A percentile compares a stretch with the other conserved stretches of the same genome.
Evolutionary conservation across 306 rosid species (phyloP).

Genomic region (Phaseolus lunatus): DNA sequence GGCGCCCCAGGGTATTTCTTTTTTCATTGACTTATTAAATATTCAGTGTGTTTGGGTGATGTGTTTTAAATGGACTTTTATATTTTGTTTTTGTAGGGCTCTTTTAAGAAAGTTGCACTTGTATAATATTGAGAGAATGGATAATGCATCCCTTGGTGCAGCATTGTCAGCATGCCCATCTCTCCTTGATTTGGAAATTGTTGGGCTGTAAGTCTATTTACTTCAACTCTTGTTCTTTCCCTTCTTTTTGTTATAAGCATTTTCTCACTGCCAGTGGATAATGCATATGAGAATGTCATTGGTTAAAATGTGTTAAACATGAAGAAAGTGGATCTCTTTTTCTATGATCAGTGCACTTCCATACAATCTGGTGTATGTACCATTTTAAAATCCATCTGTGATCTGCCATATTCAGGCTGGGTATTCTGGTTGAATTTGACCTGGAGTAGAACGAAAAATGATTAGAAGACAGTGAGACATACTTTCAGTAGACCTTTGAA

Average conservation of each 20-base stretch:
- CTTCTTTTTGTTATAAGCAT: constrained; percentile 38
- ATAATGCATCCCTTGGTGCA: constrained; percentile 74
- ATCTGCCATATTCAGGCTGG: constrained; percentile 17
- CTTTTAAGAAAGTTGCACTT: constrained; percentile 88
- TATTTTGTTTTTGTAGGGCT: constrained; percentile 58
- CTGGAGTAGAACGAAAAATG: neutral
- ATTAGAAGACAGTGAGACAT: neutral
- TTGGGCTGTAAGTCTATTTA: constrained; percentile 90
- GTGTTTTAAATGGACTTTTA: constrained; percentile 32
- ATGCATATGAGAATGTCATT: constrained; percentile 6
- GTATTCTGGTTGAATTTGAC: constrained; percentile 6
- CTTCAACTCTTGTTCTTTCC: constrained; percentile 28
- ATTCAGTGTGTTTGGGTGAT: constrained; percentile 24
- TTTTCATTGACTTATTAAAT: constrained; percentile 40
- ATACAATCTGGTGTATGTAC: constrained; percentile 5
- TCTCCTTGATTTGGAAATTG: constrained; percentile 94
- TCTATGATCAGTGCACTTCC: constrained; percentile 17
- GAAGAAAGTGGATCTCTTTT: constrained; percentile 17
- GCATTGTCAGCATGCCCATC: constrained; percentile 85
- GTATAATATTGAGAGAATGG: constrained; percentile 94
- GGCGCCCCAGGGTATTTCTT: constrained; percentile 80
- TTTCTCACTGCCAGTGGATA: constrained; percentile 30
- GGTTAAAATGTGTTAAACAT: neutral
- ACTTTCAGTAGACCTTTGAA: constrained; percentile 10
- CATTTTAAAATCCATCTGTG: constrained; percentile 15